Conservation (phyloP, 1,284 basidiomycete species). For the Austropuccinia psidii region DNA sequence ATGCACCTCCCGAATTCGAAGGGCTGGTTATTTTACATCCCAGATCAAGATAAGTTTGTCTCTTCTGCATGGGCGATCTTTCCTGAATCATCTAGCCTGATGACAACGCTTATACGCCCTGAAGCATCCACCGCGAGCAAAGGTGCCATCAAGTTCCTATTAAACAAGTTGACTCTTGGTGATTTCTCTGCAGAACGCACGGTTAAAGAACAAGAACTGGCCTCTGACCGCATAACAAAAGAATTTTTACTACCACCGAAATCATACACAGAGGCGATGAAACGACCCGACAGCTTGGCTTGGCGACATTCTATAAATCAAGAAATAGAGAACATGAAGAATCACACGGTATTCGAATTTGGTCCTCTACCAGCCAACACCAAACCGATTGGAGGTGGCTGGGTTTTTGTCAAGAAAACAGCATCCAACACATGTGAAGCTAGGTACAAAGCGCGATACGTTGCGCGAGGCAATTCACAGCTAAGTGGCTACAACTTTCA, state of each 20-base stretch:
- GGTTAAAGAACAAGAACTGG: neutral
- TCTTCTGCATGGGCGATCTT: neutral
- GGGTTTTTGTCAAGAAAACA: neutral
- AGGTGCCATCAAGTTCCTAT: too few species aligned
- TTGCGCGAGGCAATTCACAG: slow-evolving; percentile 7
- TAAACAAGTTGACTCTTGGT: neutral
- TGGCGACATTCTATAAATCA: too few species aligned
- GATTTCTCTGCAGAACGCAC: neutral
- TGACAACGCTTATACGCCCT: too few species aligned
- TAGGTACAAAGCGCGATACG: neutral
- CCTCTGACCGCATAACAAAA: too few species aligned
- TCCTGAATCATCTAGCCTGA: too few species aligned
- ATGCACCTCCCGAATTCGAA: neutral
- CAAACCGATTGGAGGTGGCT: neutral
- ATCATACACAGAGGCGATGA: too few species aligned
- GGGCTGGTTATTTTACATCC: neutral
- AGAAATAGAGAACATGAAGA: too few species aligned
- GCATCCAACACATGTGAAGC: neutral
- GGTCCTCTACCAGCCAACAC: too few species aligned
- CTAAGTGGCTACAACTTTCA: neutral
- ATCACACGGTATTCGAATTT: too few species aligned
- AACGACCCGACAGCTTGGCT: too few species aligned
- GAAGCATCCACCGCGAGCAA: too few species aligned
- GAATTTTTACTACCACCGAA: too few species aligned
- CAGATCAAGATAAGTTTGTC: neutral